Base-by-base conservation (phyloP, 139 green algal genomes). In the Chlorella sp. region DNA sequence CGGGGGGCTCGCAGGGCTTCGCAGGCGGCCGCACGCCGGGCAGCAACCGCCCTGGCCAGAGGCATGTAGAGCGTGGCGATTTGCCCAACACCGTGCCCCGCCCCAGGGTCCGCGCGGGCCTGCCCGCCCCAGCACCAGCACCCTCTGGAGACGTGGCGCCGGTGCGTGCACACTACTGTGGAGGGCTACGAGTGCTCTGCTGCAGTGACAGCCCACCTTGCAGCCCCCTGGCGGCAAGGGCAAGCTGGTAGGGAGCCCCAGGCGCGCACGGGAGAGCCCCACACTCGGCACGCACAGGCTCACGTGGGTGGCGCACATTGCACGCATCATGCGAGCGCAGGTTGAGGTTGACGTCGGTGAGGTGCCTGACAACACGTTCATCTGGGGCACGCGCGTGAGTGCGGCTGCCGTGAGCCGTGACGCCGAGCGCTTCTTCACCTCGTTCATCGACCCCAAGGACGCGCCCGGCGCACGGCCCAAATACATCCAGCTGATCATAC, bases 361-460 rank as follows among this genome's bases (percentile, higher is more conserved):
- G n/a, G 67, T 26, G 2, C 26, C 49, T 36, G 84, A 89, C 20
- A 79, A 65, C 62, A 93, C 85, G 20, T 95, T 83, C 72, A 85
- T 97, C 32, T 97, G 93, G 93, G 93, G 93, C 36, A 97, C 93
- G 35, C 91, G 87, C 69, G 75, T 97, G 31, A 89, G 84, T 64
- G 77, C 89, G 68, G 33, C 74, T 31, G 66, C 87, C 71, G 62
- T 80, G 26, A 63, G 66, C 14, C 61, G 76, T 71, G 64, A 75
- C 20, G 93, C 93, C 75, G 82, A 75, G n/a, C 49, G 74, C n/a
- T 96, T 96, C 80, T 72, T 94, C 14, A 64, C 71, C 31, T 59
- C 73, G n/a, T 95, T 91, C 78, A 79, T 77, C 59, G 75, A 34
- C 50, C 66, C 67, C 26, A 30, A 77, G 5, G 63, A 62, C 26